Base-by-base conservation (phyloP, 2,329 filamentous ascomycete species). In the Sordariomycetes sp. region DNA sequence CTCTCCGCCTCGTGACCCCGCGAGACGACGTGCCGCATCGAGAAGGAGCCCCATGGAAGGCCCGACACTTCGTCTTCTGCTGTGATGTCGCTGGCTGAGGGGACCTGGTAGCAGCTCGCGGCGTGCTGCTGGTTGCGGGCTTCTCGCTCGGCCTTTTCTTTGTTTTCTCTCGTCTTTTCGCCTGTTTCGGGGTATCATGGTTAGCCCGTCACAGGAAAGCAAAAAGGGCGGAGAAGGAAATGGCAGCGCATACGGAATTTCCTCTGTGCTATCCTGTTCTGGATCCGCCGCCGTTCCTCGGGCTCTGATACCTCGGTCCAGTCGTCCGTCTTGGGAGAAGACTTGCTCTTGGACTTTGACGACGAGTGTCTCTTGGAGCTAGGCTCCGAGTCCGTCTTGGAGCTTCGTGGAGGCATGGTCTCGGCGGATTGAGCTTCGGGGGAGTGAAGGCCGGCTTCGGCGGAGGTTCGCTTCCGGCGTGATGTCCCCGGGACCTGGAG, bases 261-360 rank as follows among this genome's bases (percentile, higher is more conserved):
- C 62, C 86, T 77, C 65, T 90, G 87, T 1, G 86, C 86, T 60
- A 89, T 79, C 57, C 85, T 80, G 66, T 90, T 90, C 67, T 90
- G 87, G 55, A 90, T 86, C 60, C 85, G 83, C 61, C 87, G 76
- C 65, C 87, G 77, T 70, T 89, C 84, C 60, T 83, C 82, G 0
- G 85, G 84, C 62, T 90, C 85, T 7, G 79, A 80, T 51, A 90
- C 77, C 0, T 84, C 78, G 32, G 79, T 76, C 87, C 87, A 90
- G 70, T 89, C 81, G 61, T 86, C 77, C 2, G 72, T 72, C 61
- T 76, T 78, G 24, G 67, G 54, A 35, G 64, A 64, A 35, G 64
- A 64, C 62, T 70, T 71, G 5, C 73, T 67, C 61, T 73, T 75
- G 24, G 57, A 45, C 58, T 72, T 74, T 3, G 68, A 68, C 4